Base-by-base conservation (phyloP, 2,329 filamentous ascomycete species). In the Chaetomium strumarium region DNA sequence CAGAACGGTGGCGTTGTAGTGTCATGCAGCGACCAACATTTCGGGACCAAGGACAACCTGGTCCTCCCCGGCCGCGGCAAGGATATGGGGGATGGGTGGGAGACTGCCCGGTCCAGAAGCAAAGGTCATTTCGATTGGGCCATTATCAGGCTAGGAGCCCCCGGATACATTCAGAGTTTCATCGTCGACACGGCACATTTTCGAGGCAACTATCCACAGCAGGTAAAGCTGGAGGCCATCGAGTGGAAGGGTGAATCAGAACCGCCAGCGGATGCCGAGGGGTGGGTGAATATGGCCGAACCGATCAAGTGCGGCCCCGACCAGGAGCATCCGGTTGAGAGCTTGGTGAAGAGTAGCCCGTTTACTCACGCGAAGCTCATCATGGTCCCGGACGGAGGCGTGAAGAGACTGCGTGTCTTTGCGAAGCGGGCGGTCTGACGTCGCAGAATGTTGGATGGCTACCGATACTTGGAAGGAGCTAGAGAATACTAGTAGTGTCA, bases 301-400 rank as follows among this genome's bases (percentile, higher is more conserved):
- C 78, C 85, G 13, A 83, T 80, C 71, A 85, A 83, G 70, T 85
- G 83, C 54, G 83, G 83, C 1, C 84, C 88, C 16, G 87, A 92
- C 66, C 74, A 75, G 62, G 86, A 90, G 71, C 86, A 90, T 66
- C 77, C 79, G 57, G 88, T 86, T 65, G 72, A 70, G 31, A 78
- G 73, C 49, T 63, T 75, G 52, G 73, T 81, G 16, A 72, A 76
- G 60, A 80, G 81, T 36, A 77, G 75, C 65, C 72, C 75, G 2
- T 87, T 89, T 64, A 90, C 86, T 12, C 90, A 93, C 71, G 83
- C 91, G 19, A 96, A 95, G 78, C 75, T 97, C 67, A 87, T 89
- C 33, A 93, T 96, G 67, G 89, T 96, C 61, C 92, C 92, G 0
- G 91, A 97, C 69, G 91, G 92, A 33, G 91, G 92, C 20, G 87